Evolutionary conservation across 805 yeast genomes (phyloP), one percentile per base, ranked within the genome.

Genomic region (Sugiyamaella lignohabitans): DNA sequence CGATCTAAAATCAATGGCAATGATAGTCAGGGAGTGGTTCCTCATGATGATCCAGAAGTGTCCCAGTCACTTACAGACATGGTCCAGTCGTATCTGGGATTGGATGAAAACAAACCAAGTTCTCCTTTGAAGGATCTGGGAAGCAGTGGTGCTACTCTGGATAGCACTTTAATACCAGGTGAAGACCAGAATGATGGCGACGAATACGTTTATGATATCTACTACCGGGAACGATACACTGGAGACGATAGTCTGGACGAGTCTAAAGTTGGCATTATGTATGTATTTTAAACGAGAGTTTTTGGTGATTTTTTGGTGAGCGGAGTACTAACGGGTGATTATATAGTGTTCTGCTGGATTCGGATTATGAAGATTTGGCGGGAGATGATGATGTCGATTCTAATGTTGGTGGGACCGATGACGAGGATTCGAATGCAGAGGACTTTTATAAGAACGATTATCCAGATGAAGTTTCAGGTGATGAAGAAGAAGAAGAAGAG

Each of bases 171-270:
- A 14, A 18, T 27, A 18, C 5, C n/a, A 52, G 43, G 18, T 47
- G 48, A 21, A 47, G 44, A 17, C 27, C 24, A 35, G 21, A n/a
- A n/a, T 11, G 70, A 61, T 40, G 66, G 66, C 2, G 68, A 75
- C n/a, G 95, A 86, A 38, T 91, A 87, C 56, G 98, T 91, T 17
- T 91, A 87, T 59, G 98, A 91, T 64, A 88, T 91, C 8, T 91
- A 91, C 65, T 73, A 81, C 67, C 69, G 84, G 43, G 83, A 80
- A 49, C 70, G 68, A n/a, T 57, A 57, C 62, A 78, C 75, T 47
- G 73, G 60, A 67, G 74, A 46, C 61, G 63, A 68, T 59, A 51
- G 61, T 51, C 42, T 47, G 50, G 64, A 41, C 24, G 51, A 50
- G 5, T 38, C 53, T 5, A 47, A 45, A 11, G 48, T 58, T 17